Evolutionary conservation across 1,284 basidiomycete genomes (phyloP), one percentile per base, ranked within the genome.

Genomic region (Irpex lacteus): DNA sequence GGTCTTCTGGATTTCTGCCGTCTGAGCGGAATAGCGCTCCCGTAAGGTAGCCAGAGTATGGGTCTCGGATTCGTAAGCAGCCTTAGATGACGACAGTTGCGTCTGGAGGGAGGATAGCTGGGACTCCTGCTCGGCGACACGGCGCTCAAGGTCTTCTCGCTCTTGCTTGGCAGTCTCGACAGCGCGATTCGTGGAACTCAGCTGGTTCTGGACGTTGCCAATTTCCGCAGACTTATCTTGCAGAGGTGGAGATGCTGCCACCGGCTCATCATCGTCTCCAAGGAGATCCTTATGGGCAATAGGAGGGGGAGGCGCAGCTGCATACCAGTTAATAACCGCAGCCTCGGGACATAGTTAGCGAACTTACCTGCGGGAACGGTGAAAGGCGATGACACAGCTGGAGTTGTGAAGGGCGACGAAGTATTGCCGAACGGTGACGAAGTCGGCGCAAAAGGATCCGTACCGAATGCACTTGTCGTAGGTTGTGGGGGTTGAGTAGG

Each of bases 1-100:
- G 1, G 89, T 78, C 73, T 87, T 89, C 71, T 89, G 84, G n/a
- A 98, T 90, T 49, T 93, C 89, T 2, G 82, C 81, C 2, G 81
- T 82, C 78, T 98, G 96, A n/a, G 83, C 82, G 0, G 82, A 77
- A 60, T 87, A 86, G 3, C 94, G 86, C 55, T 91, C 87, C 65
- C 89, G 88, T 15, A 99, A 83, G 7, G 89, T 85, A 18, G 85
- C 78, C 37, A 98, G 83, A 6, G 92, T 77, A 61, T 85, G 87
- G 9, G 85, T 88, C 79, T 99, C 98, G 0, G 88, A 89, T 73
- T 97, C 95, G 71, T 94, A 94, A 6, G 93, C 86, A 13, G 88
- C 87, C 70, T 91, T 91, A 3, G 91, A 88, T 3, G 88, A 86
- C 0, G 88, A 84, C 2, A 94, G 81, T 71, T 95, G 91, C 18